Evolutionary conservation across 163 green algal species (phyloP), one percentile per base, ranked within the genome.

Genomic region (Scenedesmus sp.): DNA sequence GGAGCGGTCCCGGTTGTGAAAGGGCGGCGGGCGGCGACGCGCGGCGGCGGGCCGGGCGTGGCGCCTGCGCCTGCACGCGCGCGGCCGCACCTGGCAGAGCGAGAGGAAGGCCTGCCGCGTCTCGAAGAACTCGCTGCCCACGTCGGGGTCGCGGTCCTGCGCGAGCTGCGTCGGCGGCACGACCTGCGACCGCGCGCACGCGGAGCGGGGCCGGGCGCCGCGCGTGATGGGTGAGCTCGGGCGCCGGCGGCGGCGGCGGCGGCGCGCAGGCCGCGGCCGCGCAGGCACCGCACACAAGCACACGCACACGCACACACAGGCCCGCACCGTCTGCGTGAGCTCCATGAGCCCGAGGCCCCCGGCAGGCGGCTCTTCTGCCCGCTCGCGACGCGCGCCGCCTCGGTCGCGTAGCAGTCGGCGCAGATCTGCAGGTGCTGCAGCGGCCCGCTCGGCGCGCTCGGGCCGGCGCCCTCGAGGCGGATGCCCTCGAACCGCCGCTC

Each of bases 61-160:
- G n/a, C n/a, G n/a, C n/a, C n/a, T n/a, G n/a, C n/a, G n/a, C n/a
- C n/a, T n/a, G n/a, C n/a, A n/a, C n/a, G n/a, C n/a, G n/a, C n/a
- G n/a, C n/a, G n/a, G n/a, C n/a, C n/a, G n/a, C n/a, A n/a, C n/a
- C n/a, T 99, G 96, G 90, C 96, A 99, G 53, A 99, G 90, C 9
- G 87, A 95, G 69, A 99, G 83, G 88, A 98, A 99, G 18, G 87
- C 88, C 88, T 97, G 91, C 10, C 96, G 89, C 9, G 93, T 97
- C 84, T 99, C 95, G 84, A 99, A 98, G 80, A 98, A 97, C 84
- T 99, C 96, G 78, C 81, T 94, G 67, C 93, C 87, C 69, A 97
- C 89, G 57, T 94, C 82, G 4, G 83, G 71, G 71, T 97, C 92
- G 0, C 67, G 67, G 75, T 99, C 95, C 24, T 78, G 53, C 10